Percentiles rank a stretch among this genome's conserved stretches.
phyloP scores from a whole-genome alignment of 2,329 filamentous ascomycete genomes.

The Erysiphe neolycopersici region DNA sequence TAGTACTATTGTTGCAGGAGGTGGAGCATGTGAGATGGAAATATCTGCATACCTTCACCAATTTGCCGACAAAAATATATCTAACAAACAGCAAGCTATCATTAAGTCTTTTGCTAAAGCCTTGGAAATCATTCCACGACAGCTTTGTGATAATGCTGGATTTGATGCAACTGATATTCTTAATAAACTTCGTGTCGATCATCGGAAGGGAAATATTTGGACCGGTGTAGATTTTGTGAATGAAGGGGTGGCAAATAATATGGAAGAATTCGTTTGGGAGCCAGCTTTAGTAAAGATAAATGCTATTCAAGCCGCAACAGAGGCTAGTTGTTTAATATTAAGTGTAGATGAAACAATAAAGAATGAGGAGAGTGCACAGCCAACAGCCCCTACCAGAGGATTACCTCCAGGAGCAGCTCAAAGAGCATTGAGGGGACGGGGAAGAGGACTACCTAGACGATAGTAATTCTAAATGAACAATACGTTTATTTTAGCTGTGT shows the following conservation, averaged over 20 bases:
- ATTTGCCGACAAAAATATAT: constrained; percentile 77
- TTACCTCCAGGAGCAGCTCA: constrained; percentile 66
- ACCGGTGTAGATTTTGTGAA: constrained; percentile 85
- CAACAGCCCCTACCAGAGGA: constrained; percentile 52
- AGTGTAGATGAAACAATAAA: constrained; percentile 96
- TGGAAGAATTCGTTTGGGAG: constrained; percentile 94
- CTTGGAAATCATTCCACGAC: constrained; percentile 82
- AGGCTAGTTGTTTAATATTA: constrained; percentile 84
- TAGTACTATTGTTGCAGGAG: constrained; percentile 79
- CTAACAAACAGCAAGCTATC: constrained; percentile 86
- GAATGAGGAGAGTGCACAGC: constrained; percentile 77
- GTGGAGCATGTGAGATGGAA: constrained; percentile 92
- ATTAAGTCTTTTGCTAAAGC: constrained; percentile 97
- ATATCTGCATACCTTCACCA: constrained; percentile 77
- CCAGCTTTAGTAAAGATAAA: constrained; percentile 91
- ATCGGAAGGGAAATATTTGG: constrained; percentile 80
- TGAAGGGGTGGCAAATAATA: constrained; percentile 83
- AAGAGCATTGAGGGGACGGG: constrained; percentile 57
- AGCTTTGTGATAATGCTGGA: constrained; percentile 94
- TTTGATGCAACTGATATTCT: constrained; percentile 97
- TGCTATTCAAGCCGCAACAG: constrained; percentile 82
- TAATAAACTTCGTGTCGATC: constrained; percentile 86
- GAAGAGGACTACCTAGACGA: constrained; percentile 61
- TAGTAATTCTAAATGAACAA: constrained; percentile 2
- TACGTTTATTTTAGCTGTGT: no score